Conservation (phyloP, 805 yeast genomes). For the Maudiozyma pseudohumilis region DNA sequence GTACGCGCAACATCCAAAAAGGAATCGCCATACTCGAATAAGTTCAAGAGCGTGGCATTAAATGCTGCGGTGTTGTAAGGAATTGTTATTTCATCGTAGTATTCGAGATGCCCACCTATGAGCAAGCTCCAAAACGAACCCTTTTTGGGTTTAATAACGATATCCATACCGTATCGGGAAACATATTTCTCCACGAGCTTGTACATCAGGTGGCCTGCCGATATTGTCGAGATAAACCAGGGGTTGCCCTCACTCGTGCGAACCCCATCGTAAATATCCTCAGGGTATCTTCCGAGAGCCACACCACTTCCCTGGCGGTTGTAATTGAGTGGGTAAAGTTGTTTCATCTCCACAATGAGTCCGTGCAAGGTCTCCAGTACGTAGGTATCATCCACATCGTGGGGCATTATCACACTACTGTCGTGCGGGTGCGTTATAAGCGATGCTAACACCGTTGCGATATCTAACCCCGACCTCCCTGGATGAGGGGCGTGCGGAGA, state of each 20-base stretch:
- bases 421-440: constrained; percentile 35
- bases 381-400: constrained; percentile 46
- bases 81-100: constrained; percentile 4
- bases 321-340: constrained; percentile 67
- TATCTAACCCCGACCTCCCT: constrained; percentile 68
- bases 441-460: constrained; percentile 50
- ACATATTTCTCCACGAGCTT: constrained; percentile 41
- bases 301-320: constrained; percentile 37
- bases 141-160: constrained; percentile 31
- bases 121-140: constrained; percentile 20
- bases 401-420: constrained; percentile 41
- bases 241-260: constrained; percentile 77
- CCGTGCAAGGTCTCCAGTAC: constrained; percentile 55
- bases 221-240: constrained; percentile 76
- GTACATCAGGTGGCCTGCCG: constrained; percentile 56
- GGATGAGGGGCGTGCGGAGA: constrained; percentile 38
- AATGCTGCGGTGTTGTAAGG: constrained; percentile 33
- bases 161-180: constrained; percentile 32
- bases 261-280: constrained; percentile 75
- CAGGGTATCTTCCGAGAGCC: constrained; percentile 88
- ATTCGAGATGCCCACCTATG: too few species aligned
- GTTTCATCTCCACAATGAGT: constrained; percentile 58
- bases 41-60: constrained; percentile 34
- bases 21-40: constrained; percentile 55
- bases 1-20: constrained; percentile 48